Conservation (phyloP, 106 monocot species). For the Dendrobium nobile region DNA sequence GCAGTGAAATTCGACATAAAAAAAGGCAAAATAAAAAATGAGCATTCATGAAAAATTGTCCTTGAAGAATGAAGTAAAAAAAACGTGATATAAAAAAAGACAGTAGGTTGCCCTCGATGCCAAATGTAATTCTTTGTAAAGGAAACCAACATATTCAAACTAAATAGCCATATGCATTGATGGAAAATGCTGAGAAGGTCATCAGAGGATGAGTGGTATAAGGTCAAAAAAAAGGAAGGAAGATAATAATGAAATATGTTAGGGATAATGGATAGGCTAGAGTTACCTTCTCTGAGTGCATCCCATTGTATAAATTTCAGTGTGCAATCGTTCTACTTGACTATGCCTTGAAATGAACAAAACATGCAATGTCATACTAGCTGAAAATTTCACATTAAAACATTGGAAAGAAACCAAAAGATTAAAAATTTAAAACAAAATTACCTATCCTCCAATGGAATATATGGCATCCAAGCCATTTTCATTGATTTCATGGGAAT, state of each 20-base stretch:
- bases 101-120: not conserved
- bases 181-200: not conserved
- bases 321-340: constrained; percentile 62
- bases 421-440: not conserved
- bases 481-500: constrained; percentile 98
- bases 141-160: not conserved
- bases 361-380: not conserved
- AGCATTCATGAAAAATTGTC: not conserved
- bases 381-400: not conserved
- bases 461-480: constrained; percentile 95
- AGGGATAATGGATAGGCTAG: not conserved
- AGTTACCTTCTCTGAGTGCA: constrained; percentile 88
- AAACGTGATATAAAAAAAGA: not conserved
- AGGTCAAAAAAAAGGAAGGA: not conserved
- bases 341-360: constrained; percentile 35
- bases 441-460: constrained; percentile 81
- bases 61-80: not conserved
- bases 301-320: constrained; percentile 81
- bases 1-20: not conserved
- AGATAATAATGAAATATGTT: not conserved
- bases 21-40: not conserved
- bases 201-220: not conserved
- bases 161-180: not conserved
- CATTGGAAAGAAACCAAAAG: not conserved
- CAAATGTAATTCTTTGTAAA: not conserved